phyloP scores from a whole-genome alignment of 177 flowering plant genomes.

The Vitis hybrid region DNA sequence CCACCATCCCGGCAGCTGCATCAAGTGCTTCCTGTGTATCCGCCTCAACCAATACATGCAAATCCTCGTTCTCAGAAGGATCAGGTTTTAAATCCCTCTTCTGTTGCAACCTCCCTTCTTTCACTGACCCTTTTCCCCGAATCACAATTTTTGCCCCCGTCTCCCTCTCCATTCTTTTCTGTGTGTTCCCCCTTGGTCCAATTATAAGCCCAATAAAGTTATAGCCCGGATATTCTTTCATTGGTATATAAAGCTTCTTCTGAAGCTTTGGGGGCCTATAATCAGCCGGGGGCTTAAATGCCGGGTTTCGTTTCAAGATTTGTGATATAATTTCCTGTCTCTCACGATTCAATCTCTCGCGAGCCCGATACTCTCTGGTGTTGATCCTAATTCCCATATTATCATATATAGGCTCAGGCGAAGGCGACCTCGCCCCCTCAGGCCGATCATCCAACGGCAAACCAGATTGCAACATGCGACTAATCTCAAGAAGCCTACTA shows the following conservation, averaged over 20 bases:
- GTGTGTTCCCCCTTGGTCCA: slow-evolving; percentile 98
- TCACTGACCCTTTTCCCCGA: slow-evolving; percentile 89
- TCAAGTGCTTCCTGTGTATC: slow-evolving; percentile 89
- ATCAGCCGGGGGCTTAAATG: slow-evolving; percentile 92
- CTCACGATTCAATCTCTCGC: slow-evolving; percentile 80
- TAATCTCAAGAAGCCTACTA: slow-evolving; percentile 75
- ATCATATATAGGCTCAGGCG: slow-evolving; percentile 94
- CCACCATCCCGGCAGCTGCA: slow-evolving; percentile 95
- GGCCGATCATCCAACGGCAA: slow-evolving; percentile 86
- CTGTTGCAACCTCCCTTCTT: slow-evolving; percentile 89
- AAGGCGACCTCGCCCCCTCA: slow-evolving; percentile 88
- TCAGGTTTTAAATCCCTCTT: slow-evolving; percentile 85
- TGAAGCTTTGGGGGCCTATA: slow-evolving; percentile 93
- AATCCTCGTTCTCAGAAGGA: slow-evolving; percentile 87
- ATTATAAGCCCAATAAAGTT: slow-evolving; percentile 94
- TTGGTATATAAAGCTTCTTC: slow-evolving; percentile 91
- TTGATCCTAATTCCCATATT: slow-evolving; percentile 87
- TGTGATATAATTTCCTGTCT: slow-evolving; percentile 81
- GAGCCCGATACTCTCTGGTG: slow-evolving; percentile 87
- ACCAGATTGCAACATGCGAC: slow-evolving; percentile 71
- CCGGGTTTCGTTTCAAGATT: slow-evolving; percentile 77
- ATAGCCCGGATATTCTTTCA: slow-evolving; percentile 97
- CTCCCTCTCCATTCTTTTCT: slow-evolving; percentile 96
- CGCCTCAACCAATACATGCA: slow-evolving; percentile 95
- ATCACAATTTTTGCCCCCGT: slow-evolving; percentile 96